Evolutionary conservation across 2,329 filamentous ascomycete species (phyloP).

Genomic region (Xylariomycetidae sp.): DNA sequence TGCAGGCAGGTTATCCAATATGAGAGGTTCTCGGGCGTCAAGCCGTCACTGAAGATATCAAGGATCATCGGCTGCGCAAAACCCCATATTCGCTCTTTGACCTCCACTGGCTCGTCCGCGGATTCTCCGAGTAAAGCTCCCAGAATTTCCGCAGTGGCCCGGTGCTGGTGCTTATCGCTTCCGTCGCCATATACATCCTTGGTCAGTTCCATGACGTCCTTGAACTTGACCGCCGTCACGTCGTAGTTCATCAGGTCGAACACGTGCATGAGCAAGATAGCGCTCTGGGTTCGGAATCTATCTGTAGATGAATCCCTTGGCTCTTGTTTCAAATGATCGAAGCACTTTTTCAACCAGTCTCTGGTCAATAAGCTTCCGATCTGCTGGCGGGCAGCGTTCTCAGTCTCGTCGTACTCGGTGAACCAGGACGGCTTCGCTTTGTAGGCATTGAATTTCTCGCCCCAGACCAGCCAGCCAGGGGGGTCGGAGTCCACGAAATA

Average conservation of each 20-base stretch:
- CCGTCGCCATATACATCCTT: constrained; percentile 80
- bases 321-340: constrained; percentile 93
- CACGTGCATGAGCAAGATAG: constrained; percentile 79
- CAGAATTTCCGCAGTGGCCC: constrained; percentile 89
- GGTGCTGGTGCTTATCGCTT: constrained; percentile 94
- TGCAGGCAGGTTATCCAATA: constrained; percentile 97
- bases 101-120: constrained; percentile 67
- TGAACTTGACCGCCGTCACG: constrained; percentile 69
- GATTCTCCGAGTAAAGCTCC: constrained; percentile 78
- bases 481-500: constrained; percentile 91
- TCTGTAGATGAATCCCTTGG: constrained; percentile 76
- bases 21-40: constrained; percentile 88
- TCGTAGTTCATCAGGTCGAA: constrained; percentile 86
- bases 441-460: constrained; percentile 76
- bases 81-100: constrained; percentile 73
- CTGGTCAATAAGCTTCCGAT: constrained; percentile 76
- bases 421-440: constrained; percentile 64
- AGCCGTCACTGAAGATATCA: constrained; percentile 78
- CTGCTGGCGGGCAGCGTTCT: constrained; percentile 65
- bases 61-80: constrained; percentile 87
- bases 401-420: constrained; percentile 71
- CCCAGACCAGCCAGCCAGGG: constrained; percentile 96
- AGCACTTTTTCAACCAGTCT: constrained; percentile 82
- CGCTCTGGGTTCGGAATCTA: constrained; percentile 82
- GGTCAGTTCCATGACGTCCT: constrained; percentile 80